Percentiles rank a stretch among this genome's conserved stretches.
Evolutionary conservation across 768 basidiomycete genomes (phyloP).

Genomic region (Phallus indusiatus): DNA sequence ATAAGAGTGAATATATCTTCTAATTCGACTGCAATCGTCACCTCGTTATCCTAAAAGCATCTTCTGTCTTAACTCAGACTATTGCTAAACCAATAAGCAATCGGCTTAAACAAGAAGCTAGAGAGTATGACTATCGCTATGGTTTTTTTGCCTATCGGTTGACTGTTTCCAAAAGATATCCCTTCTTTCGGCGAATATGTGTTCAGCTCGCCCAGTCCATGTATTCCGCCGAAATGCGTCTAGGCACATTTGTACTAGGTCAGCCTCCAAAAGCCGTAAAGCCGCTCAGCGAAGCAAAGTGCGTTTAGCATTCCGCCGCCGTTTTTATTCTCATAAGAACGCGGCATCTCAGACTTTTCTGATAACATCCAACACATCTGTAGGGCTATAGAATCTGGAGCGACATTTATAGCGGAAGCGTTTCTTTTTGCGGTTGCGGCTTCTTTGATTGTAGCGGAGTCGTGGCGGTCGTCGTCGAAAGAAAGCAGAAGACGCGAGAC

Average conservation of each 20-base stretch:
- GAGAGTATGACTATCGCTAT: slow-evolving; percentile 38
- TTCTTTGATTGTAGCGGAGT: slow-evolving; percentile 62
- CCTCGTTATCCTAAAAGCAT: background rate
- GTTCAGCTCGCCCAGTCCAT: slow-evolving; percentile 66
- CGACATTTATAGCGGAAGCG: slow-evolving; percentile 76
- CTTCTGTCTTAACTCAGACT: slow-evolving; percentile 36
- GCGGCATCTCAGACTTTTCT: background rate
- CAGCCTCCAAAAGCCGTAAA: slow-evolving; percentile 64
- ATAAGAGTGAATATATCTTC: slow-evolving; percentile 49
- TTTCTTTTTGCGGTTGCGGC: slow-evolving; percentile 77
- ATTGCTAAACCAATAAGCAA: slow-evolving; percentile 74
- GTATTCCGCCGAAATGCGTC: slow-evolving; percentile 61
- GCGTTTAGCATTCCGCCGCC: slow-evolving; percentile 17
- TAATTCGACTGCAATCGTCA: background rate
- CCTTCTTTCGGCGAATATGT: slow-evolving; percentile 60
- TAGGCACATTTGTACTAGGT: slow-evolving; percentile 69
- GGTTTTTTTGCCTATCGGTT: background rate
- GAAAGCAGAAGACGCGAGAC: slow-evolving; percentile 60
- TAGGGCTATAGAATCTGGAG: slow-evolving; percentile 80
- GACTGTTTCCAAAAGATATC: slow-evolving; percentile 39
- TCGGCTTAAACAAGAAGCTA: slow-evolving; percentile 60
- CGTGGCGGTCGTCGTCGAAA: slow-evolving; percentile 64
- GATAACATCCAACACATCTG: background rate
- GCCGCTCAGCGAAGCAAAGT: slow-evolving; percentile 72
- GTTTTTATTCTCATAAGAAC: background rate